phyloP scores from a whole-genome alignment of 2,329 filamentous ascomycete species.

The Verticillium nonalfalfae region DNA sequence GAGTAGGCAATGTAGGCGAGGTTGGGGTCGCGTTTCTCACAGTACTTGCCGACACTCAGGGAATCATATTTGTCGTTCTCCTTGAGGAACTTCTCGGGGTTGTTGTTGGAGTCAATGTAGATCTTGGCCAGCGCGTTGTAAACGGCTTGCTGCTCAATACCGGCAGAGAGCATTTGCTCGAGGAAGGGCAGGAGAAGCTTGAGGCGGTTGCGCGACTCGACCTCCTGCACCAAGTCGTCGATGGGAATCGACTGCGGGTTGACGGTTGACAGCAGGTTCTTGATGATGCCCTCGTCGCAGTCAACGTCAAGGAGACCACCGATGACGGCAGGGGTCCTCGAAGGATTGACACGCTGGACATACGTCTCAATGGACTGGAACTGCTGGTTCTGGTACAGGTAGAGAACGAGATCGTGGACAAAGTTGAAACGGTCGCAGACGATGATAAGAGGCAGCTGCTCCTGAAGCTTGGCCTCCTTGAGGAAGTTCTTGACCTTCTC shows the following conservation, averaged over 20 bases:
- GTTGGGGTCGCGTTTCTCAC: conserved; percentile 96
- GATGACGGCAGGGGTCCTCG: conserved; percentile 84
- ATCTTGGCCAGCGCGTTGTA: conserved; percentile 98
- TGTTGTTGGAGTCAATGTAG: conserved; percentile 98
- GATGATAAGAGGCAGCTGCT: conserved; percentile 94
- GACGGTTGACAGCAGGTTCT: conserved; percentile 79
- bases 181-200: conserved; percentile 96
- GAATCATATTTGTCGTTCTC: conserved; percentile 97
- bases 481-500: conserved; percentile 99
- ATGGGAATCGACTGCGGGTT: conserved; percentile 83
- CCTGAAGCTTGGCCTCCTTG: conserved; percentile 86
- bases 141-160: conserved; percentile 93
- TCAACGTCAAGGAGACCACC: conserved; percentile 93
- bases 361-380: conserved; percentile 99
- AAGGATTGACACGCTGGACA: conserved; percentile 92
- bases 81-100: conserved; percentile 94
- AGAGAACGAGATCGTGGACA: conserved; percentile 91
- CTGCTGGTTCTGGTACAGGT: conserved; percentile 97
- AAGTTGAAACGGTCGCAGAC: conserved; percentile 99
- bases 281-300: conserved; percentile 95
- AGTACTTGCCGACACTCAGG: conserved; percentile 90
- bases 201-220: conserved; percentile 91
- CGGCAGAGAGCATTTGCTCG: conserved; percentile 79
- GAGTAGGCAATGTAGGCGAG: conserved; percentile 90
- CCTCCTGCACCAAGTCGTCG: conserved; percentile 86